Evolutionary conservation across 805 yeast species (phyloP), one percentile per base, ranked within the genome.

Genomic region (Metschnikowia gelsemii): DNA sequence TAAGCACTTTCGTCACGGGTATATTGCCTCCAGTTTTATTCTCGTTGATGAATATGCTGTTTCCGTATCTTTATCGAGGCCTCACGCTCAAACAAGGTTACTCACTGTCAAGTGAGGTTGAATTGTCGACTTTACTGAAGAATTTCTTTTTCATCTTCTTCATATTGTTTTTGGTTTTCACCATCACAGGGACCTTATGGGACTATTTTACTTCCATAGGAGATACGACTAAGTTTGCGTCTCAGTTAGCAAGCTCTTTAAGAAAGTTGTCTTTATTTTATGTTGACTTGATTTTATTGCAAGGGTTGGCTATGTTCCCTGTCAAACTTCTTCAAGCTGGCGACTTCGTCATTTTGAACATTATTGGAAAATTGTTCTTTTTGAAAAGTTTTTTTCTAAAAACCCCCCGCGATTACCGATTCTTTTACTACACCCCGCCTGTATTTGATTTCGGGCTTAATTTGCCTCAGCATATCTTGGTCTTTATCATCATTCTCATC

Each of bases 241-340:
- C 72, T 41, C 71, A 75, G 40, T 56, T 78, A 44, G 82, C 82
- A 5, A 62, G 67, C 9, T 76, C 82, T 1, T 65, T 78, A 40
- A 75, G 74, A 53, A 66, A 71, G 30, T 59, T 76, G 26, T 75
- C 81, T 2, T 61, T 78, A 33, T 78, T 78, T 50, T 78, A 78
- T 49, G 78, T 73, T 38, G 79, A 78, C 54, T 68, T 78, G 61
- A 84, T 84, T 44, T 66, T 84, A 17, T 71, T 84, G 42, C 93
- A 85, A 59, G 93, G 89, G 0, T 53, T 79, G 38, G 79, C 80
- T 1, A 76, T 79, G 80, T 76, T 78, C 50, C 83, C 83, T 3
- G 75, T 78, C 31, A 70, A 76, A 40, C 62, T 78, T 30, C 61
- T 78, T 11, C 84, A 79, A 55, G 61, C 75, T 29, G 80, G 82